These are phyloP conservation scores for Mycena kentingensis DNA, from an alignment of 768 basidiomycete species.

Conservation along the genomic window DNA sequence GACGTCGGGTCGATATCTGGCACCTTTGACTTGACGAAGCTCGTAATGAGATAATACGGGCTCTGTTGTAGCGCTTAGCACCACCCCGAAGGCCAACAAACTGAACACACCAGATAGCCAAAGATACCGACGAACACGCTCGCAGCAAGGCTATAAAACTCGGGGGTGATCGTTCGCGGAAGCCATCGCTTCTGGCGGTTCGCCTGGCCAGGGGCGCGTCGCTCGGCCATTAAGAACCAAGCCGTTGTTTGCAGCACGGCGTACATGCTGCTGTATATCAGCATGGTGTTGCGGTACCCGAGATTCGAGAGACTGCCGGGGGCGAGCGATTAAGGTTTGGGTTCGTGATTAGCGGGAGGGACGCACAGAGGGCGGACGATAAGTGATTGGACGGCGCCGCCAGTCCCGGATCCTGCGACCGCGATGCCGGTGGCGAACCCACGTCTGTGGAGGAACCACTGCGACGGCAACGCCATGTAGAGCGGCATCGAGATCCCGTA, in stretches of 20 bases:
- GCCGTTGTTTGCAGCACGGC: slow-evolving; percentile 28
- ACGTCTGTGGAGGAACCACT: slow-evolving; percentile 35
- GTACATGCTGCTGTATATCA: slow-evolving; percentile 32
- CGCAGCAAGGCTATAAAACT: slow-evolving; percentile 35
- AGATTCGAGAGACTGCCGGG: slow-evolving; percentile 26
- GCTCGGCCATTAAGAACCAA: slow-evolving; percentile 35
- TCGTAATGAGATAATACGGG: slow-evolving; percentile 27
- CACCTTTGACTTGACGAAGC: slow-evolving; percentile 22
- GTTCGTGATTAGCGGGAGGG: background rate
- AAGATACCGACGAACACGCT: slow-evolving; percentile 34
- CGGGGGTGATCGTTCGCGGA: slow-evolving; percentile 20
- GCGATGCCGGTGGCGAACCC: slow-evolving; percentile 39
- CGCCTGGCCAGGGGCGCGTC: slow-evolving; percentile 15
- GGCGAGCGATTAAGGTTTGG: background rate
- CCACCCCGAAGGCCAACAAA: background rate
- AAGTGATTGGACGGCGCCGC: slow-evolving; percentile 29
- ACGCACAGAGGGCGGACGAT: slow-evolving; percentile 25
- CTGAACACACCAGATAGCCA: slow-evolving; percentile 24
- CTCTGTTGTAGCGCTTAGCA: slow-evolving; percentile 10
- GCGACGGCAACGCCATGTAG: slow-evolving; percentile 36
- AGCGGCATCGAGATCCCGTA: slow-evolving; percentile 28
- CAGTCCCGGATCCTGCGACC: slow-evolving; percentile 34
- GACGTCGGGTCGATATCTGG: slow-evolving; percentile 23
- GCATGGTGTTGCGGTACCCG: slow-evolving; percentile 34
- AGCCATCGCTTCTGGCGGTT: slow-evolving; percentile 26